Percentiles rank a stretch among this genome's conserved stretches.
Evolutionary conservation across 1,284 basidiomycete genomes (phyloP).

Genomic region (Trichosporon ovoides): DNA sequence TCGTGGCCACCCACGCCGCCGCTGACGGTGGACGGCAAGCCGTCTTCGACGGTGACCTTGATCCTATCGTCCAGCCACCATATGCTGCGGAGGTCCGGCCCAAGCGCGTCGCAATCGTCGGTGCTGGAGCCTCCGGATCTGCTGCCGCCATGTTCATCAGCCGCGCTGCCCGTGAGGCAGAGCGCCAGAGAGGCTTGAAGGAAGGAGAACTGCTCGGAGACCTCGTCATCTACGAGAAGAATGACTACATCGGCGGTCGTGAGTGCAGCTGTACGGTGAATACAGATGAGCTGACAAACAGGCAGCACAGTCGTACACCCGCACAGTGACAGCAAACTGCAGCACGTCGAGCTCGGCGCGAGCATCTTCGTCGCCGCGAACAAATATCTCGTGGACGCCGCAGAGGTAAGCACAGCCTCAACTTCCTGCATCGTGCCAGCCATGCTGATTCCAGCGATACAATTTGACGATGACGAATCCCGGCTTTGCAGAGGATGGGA

Average conservation of each 20-base stretch:
- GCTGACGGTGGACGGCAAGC: neutral
- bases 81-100: conserved; percentile 4
- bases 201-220: conserved; percentile 56
- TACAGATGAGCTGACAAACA: conserved; percentile 33
- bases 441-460: conserved; percentile 54
- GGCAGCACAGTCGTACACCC: conserved; percentile 73
- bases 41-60: neutral
- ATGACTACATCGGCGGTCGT: conserved; percentile 74
- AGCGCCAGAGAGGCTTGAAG: conserved; percentile 56
- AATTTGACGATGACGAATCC: conserved; percentile 61
- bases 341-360: conserved; percentile 73
- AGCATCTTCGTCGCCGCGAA: conserved; percentile 81
- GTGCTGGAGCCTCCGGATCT: conserved; percentile 78
- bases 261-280: conserved; percentile 47
- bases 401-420: conserved; percentile 63
- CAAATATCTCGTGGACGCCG: conserved; percentile 74
- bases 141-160: conserved; percentile 82
- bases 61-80: neutral
- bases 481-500: conserved; percentile 38
- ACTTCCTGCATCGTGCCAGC: no score
- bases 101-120: conserved; percentile 66
- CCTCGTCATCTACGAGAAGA: conserved; percentile 75
- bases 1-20: neutral
- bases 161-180: conserved; percentile 56
- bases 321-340: conserved; percentile 59